Evolutionary conservation across 768 basidiomycete species (phyloP).

Genomic region (Neoboletus subvelutipes): DNA sequence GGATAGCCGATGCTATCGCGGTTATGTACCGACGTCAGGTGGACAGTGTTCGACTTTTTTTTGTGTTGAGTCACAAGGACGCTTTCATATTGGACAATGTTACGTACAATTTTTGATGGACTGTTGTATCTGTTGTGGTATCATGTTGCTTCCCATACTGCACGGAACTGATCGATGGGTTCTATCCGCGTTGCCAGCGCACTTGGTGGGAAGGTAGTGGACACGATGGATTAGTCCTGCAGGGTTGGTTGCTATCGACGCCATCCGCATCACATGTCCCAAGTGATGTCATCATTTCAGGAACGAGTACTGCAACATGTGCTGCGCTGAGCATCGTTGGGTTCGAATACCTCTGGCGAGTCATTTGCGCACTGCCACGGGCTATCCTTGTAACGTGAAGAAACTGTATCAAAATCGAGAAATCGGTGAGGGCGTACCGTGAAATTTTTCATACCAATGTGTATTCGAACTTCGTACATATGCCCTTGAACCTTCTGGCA

Average conservation of each 20-base stretch:
- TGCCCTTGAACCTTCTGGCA: slow-evolving; percentile 2
- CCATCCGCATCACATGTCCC: too few species aligned
- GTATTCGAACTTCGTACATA: neutral
- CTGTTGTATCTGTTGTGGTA: neutral
- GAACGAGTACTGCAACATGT: neutral
- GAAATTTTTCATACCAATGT: neutral
- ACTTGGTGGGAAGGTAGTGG: neutral
- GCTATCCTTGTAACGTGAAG: neutral
- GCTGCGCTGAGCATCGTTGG: too few species aligned
- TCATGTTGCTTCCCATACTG: neutral
- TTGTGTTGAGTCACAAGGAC: neutral
- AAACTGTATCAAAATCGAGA: neutral
- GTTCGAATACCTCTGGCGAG: neutral
- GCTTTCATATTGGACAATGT: neutral
- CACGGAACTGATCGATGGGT: neutral
- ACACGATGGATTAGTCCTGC: neutral
- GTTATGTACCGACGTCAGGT: slow-evolving; percentile 1
- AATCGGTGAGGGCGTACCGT: neutral
- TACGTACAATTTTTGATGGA: slow-evolving; percentile 18
- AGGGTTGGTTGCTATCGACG: neutral
- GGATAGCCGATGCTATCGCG: neutral
- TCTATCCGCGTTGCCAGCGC: neutral
- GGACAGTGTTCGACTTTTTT: neutral
- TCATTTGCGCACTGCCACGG: neutral
- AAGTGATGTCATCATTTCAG: slow-evolving; percentile 6